A percentile compares a stretch with the other conserved stretches of the same genome.
phyloP scores from a whole-genome alignment of 2,329 filamentous ascomycete genomes.

The Knufia petricola region DNA sequence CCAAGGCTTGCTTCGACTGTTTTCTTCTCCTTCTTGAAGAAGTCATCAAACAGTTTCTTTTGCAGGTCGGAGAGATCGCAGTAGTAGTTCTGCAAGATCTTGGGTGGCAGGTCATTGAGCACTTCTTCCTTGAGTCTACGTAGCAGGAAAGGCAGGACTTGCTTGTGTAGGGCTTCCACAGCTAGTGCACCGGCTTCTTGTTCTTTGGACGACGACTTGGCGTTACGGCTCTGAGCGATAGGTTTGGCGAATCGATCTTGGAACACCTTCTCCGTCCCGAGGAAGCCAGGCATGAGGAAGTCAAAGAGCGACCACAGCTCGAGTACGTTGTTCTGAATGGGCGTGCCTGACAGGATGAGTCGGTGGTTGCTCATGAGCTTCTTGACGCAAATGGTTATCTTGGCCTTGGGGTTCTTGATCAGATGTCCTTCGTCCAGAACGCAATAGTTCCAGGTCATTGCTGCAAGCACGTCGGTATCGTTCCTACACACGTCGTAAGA shows the following conservation, averaged over 20 bases:
- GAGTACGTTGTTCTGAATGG: slow-evolving; percentile 94
- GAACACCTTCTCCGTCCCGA: slow-evolving; percentile 95
- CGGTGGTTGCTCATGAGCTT: slow-evolving; percentile 82
- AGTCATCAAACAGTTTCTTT: slow-evolving; percentile 91
- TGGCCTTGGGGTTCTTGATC: slow-evolving; percentile 97
- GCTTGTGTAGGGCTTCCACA: slow-evolving; percentile 97
- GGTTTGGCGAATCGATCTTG: slow-evolving; percentile 90
- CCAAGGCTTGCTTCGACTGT: slow-evolving; percentile 75
- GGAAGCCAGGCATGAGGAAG: slow-evolving; percentile 96
- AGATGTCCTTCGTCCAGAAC: slow-evolving; percentile 95
- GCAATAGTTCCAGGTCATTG: slow-evolving; percentile 92
- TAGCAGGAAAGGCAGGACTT: slow-evolving; percentile 90
- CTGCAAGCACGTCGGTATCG: slow-evolving; percentile 72
- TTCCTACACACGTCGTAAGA: slow-evolving; percentile 98
- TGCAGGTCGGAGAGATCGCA: slow-evolving; percentile 94
- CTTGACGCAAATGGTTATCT: slow-evolving; percentile 90
- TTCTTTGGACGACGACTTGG: slow-evolving; percentile 95
- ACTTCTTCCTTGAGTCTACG: slow-evolving; percentile 97
- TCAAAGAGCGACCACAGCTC: slow-evolving; percentile 98
- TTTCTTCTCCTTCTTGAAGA: slow-evolving; percentile 85
- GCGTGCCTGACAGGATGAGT: slow-evolving; percentile 89
- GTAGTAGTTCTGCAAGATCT: slow-evolving; percentile 99
- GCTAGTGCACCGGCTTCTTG: slow-evolving; percentile 93
- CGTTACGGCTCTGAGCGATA: slow-evolving; percentile 86
- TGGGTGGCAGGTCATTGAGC: slow-evolving; percentile 86